Base-by-base conservation (phyloP, 1,139 yeast species). In the Diutina catenulata region DNA sequence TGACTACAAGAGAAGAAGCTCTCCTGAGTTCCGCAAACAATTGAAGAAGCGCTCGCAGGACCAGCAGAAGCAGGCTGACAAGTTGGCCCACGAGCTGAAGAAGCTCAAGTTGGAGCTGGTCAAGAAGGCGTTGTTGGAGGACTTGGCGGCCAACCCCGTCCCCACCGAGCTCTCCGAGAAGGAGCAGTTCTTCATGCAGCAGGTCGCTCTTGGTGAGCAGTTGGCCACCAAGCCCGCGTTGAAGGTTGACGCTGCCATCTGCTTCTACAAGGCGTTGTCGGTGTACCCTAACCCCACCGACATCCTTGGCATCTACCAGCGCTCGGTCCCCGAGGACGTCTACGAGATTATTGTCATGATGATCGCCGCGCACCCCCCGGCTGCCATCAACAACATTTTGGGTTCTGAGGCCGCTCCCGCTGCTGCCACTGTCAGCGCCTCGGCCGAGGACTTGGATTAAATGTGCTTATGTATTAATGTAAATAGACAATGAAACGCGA, bases 201-300 rank as follows among this genome's bases (percentile, higher is more conserved):
- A 84, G 59, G 88, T 88, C 42, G 81, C 87, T 39, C 57, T 70
- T 39, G 97, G 95, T 55, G 97, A 88, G 57, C 78, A 75, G 57
- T 64, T 78, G 46, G 70, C 80, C 41, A 57, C 63, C 37, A 56
- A 64, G 32, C 76, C 81, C 45, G 76, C 73, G 44, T 65, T 69
- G 49, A 80, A 78, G 56, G 60, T 80, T 45, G 84, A 79, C 42
- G 80, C 95, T 33, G 97, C 97, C 32, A 67, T 87, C 48, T 75
- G 82, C 49, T 91, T 87, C 71, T 91, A 91, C 73, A 83, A 87
- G 60, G 97, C 96, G n/a, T 70, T 91, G 55, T 75, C 84, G 27
- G 88, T 87, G 38, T 91, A 88, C 60, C 97, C 98, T 44, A 82
- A 82, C 60, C 98, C 97, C 41, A 80, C 93, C 42, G 95, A 86